Evolutionary conservation across 1,284 basidiomycete species (phyloP), one percentile per base, ranked within the genome.

Genomic region (Agaricales sp.): DNA sequence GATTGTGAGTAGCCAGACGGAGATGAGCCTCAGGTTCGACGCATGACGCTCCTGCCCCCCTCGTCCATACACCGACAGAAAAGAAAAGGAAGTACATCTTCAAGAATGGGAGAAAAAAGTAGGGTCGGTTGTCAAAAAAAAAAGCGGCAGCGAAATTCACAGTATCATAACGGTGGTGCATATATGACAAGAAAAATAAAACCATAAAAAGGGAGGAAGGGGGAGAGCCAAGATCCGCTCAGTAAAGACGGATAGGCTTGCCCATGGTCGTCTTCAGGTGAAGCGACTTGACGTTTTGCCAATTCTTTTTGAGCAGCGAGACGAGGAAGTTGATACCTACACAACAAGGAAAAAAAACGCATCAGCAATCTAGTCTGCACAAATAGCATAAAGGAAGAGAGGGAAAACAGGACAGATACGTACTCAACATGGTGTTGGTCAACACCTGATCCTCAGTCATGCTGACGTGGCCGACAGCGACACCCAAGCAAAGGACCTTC

Each of bases 291-390:
- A 99, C 88, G 76, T 99, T 99, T 73, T 98, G 95, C 94, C 94
- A 98, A 78, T 97, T 94, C 84, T 99, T 99, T 85, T 99, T 99
- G 67, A 99, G 84, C 53, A 99, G 77, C 39, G 96, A 98, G 66
- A 99, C 91, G 59, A 99, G 80, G 85, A 99, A 99, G 86, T 99
- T 99, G 80, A 99, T 95, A 70, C 92, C 86, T n/a, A n/a, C n/a
- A n/a, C n/a, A n/a, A n/a, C n/a, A 89, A 51, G 2, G 18, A 21
- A 30, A 18, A 37, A 24, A 30, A 16, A 22, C 52, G 46, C 47
- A 41, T n/a, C n/a, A n/a, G n/a, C n/a, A n/a, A n/a, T 16, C 1
- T 12, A 21, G 16, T 47, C 19, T 59, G 55, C 50, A 48, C 14
- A 50, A 45, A 41, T 11, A 24, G 18, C 13, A 39, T 18, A 21